Evolutionary conservation across 2,329 filamentous ascomycete genomes (phyloP).

Genomic region (Zopfia rhizophila): DNA sequence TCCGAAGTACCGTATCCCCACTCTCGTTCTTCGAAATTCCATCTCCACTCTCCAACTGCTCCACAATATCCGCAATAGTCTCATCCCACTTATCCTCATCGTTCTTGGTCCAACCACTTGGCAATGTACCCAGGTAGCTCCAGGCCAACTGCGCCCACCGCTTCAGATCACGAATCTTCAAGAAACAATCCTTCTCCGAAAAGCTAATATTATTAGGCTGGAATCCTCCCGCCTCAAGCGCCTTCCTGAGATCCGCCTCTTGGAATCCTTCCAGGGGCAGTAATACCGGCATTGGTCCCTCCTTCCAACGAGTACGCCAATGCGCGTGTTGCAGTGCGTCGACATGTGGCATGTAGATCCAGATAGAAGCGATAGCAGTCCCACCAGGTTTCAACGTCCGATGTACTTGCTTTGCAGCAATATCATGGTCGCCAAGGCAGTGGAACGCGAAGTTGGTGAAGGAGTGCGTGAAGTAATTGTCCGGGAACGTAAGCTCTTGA

Average conservation of each 20-base stretch:
- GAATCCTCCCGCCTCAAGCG: neutral
- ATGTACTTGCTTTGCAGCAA: conserved; percentile 8
- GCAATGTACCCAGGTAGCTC: neutral
- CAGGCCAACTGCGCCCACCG: conserved; percentile 3
- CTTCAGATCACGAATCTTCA: conserved; percentile 1
- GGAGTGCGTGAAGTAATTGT: conserved; percentile 15
- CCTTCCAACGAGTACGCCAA: conserved; percentile 7
- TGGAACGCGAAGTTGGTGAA: conserved; percentile 16
- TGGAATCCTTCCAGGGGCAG: conserved; percentile 1
- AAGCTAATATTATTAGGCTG: neutral
- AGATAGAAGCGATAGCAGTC: conserved; percentile 3
- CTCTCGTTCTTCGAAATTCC: conserved; percentile 9
- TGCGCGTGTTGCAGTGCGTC: conserved; percentile 13
- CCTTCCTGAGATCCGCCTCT: neutral
- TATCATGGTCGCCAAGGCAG: conserved; percentile 4
- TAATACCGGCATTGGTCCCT: conserved; percentile 2
- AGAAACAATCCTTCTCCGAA: neutral
- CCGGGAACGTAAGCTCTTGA: conserved; percentile 6
- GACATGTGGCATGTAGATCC: conserved; percentile 5
- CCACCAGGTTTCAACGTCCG: conserved; percentile 17
- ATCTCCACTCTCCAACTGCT: conserved; percentile 6
- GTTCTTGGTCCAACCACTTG: conserved; percentile 1
- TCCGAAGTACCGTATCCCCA: conserved; percentile 8
- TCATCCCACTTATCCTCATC: conserved; percentile 8
- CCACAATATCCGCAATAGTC: neutral